Evolutionary conservation across 2,329 filamentous ascomycete species (phyloP).

Genomic region (Penicillium sp.): DNA sequence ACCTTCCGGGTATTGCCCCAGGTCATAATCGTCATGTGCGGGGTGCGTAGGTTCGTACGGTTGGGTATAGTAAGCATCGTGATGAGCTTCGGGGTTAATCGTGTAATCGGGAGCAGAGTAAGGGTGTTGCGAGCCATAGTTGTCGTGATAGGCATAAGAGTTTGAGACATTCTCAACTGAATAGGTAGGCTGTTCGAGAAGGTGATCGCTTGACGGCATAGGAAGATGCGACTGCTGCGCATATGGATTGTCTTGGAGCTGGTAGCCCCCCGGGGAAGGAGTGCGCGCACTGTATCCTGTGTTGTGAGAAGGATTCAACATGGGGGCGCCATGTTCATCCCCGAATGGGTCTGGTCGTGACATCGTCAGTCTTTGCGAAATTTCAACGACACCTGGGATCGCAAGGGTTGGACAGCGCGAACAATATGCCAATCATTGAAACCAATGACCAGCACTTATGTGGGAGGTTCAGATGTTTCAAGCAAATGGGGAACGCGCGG

Average conservation of each 20-base stretch:
- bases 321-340: slow-evolving; percentile 43
- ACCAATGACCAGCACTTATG: slow-evolving; percentile 8
- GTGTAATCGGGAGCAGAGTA: slow-evolving; percentile 68
- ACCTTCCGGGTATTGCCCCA: slow-evolving; percentile 54
- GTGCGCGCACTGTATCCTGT: slow-evolving; percentile 53
- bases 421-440: background rate
- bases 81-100: slow-evolving; percentile 79
- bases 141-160: slow-evolving; percentile 64
- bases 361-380: slow-evolving; percentile 24
- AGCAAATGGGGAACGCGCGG: background rate
- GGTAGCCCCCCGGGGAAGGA: slow-evolving; percentile 79
- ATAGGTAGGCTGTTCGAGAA: slow-evolving; percentile 82
- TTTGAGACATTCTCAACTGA: slow-evolving; percentile 68
- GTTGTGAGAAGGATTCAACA: slow-evolving; percentile 57
- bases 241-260: slow-evolving; percentile 78
- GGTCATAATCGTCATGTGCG: slow-evolving; percentile 57
- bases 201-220: slow-evolving; percentile 71
- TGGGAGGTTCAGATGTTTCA: background rate
- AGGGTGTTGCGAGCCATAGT: slow-evolving; percentile 57
- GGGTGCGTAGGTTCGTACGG: slow-evolving; percentile 71
- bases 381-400: background rate
- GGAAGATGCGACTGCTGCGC: slow-evolving; percentile 61
- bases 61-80: slow-evolving; percentile 82
- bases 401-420: background rate
- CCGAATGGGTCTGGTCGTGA: slow-evolving; percentile 39